Conservation (phyloP, 2,329 filamentous ascomycete species). For the Fusarium sp. region DNA sequence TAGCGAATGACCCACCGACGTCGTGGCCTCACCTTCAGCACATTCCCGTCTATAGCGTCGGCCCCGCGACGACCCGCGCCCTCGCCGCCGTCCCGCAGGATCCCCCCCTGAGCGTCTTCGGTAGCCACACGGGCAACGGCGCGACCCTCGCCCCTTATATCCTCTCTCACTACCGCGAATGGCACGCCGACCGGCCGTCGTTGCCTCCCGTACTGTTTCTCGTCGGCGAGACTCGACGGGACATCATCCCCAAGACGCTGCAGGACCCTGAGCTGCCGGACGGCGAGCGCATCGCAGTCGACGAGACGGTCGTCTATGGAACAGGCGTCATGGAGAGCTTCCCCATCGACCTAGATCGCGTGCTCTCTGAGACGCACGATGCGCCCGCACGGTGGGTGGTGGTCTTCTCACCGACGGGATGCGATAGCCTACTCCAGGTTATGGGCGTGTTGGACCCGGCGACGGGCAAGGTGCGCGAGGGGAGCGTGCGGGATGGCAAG, state of each 20-base stretch:
- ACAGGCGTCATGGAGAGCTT: conserved; percentile 88
- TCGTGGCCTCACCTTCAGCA: conserved; percentile 66
- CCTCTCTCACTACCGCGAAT: conserved; percentile 76
- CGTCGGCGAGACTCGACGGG: conserved; percentile 88
- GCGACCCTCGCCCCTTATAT: conserved; percentile 84
- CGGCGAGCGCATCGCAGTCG: conserved; percentile 70
- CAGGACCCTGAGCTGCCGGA: conserved; percentile 66
- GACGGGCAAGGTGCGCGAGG: conserved; percentile 54
- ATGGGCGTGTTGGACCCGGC: conserved; percentile 63
- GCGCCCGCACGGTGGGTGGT: conserved; percentile 74
- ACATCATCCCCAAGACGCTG: conserved; percentile 88
- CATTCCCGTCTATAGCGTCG: conserved; percentile 80
- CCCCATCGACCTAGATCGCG: conserved; percentile 69
- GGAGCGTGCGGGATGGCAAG: conserved; percentile 49
- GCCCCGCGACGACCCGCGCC: conserved; percentile 82
- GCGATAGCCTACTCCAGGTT: conserved; percentile 68
- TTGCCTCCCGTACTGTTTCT: conserved; percentile 83
- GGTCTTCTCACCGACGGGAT: conserved; percentile 77
- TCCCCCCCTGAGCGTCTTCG: conserved; percentile 73
- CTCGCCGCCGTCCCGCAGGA: conserved; percentile 67
- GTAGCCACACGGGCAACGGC: conserved; percentile 86
- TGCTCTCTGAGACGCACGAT: conserved; percentile 60
- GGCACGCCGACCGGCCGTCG: conserved; percentile 55
- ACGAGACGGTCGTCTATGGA: conserved; percentile 87
- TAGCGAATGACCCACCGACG: conserved; percentile 7